These are phyloP conservation scores for Rubroboletus pulcherrimus DNA, from an alignment of 768 basidiomycete species.

Conservation along the genomic window DNA sequence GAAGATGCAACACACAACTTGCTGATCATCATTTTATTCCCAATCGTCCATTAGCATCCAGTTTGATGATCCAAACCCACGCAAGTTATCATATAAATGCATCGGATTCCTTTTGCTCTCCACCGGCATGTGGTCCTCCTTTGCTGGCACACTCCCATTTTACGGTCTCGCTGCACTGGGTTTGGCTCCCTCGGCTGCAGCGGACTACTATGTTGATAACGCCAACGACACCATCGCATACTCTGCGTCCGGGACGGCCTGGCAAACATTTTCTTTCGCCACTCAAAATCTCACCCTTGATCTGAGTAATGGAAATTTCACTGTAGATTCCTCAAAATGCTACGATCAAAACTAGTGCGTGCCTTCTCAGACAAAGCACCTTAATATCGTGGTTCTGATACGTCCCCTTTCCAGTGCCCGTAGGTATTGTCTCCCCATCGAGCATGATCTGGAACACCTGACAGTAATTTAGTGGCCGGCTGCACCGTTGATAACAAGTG, in stretches of 20 bases:
- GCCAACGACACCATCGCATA: conserved; percentile 8
- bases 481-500: conserved; percentile 6
- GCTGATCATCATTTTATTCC: too few relatives aligned
- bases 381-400: not conserved
- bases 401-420: conserved; percentile 1
- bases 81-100: not conserved
- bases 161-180: not conserved
- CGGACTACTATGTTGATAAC: conserved; percentile 15
- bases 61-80: not conserved
- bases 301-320: not conserved
- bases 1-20: too few relatives aligned
- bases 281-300: conserved; percentile 5
- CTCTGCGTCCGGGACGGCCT: not conserved
- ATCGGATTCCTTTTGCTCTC: not conserved
- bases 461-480: conserved; percentile 3
- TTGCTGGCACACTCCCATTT: not conserved
- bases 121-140: not conserved
- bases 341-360: conserved; percentile 16
- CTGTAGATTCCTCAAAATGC: conserved; percentile 12
- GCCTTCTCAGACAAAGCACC: not conserved
- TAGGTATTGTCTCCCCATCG: not conserved
- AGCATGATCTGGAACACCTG: not conserved
- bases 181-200: not conserved
- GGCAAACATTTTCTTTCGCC: conserved; percentile 1
- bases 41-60: too few relatives aligned